Evolutionary conservation across 1,284 basidiomycete genomes (phyloP).

Genomic region (Moesziomyces globuligerus): DNA sequence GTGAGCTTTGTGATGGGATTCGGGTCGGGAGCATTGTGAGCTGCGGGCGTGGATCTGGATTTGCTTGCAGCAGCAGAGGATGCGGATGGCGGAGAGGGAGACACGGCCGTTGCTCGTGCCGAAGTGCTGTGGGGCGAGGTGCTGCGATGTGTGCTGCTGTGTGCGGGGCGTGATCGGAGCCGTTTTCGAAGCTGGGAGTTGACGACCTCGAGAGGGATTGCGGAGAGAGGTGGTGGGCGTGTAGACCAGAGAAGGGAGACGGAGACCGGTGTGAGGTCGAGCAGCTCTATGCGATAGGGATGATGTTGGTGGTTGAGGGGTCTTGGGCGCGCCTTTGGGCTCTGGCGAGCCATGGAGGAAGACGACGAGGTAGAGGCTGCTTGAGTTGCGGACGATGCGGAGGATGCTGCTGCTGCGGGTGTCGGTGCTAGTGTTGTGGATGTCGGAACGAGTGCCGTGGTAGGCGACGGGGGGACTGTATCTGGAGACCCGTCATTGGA

Average conservation of each 20-base stretch:
- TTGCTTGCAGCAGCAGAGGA: slow-evolving; percentile 24
- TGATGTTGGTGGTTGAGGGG: slow-evolving; percentile 45
- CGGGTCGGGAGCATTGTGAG: slow-evolving; percentile 9
- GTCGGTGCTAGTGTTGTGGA: slow-evolving; percentile 15
- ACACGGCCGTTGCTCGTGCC: slow-evolving; percentile 40
- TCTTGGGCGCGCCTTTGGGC: slow-evolving; percentile 29
- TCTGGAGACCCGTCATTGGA: slow-evolving; percentile 43
- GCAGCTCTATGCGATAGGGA: slow-evolving; percentile 57
- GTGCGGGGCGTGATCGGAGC: slow-evolving; percentile 11
- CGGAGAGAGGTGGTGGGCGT: slow-evolving; percentile 56
- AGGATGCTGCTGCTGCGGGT: slow-evolving; percentile 14
- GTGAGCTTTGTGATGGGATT: slow-evolving; percentile 39
- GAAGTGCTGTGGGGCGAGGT: slow-evolving; percentile 29
- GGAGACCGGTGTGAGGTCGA: slow-evolving; percentile 58
- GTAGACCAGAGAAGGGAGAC: slow-evolving; percentile 58
- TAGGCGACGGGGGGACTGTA: slow-evolving; percentile 3
- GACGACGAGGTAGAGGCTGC: slow-evolving; percentile 9
- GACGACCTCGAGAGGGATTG: slow-evolving; percentile 44
- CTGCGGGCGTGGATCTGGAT: slow-evolving; percentile 6
- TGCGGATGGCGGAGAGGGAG: slow-evolving; percentile 31
- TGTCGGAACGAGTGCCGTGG: background rate
- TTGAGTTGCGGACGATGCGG: slow-evolving; percentile 13
- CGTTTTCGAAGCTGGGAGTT: slow-evolving; percentile 43
- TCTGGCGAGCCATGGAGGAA: slow-evolving; percentile 4
- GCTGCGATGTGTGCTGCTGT: slow-evolving; percentile 12